phyloP scores from a whole-genome alignment of 257 asterid genomes.

The Handroanthus guayacan region DNA sequence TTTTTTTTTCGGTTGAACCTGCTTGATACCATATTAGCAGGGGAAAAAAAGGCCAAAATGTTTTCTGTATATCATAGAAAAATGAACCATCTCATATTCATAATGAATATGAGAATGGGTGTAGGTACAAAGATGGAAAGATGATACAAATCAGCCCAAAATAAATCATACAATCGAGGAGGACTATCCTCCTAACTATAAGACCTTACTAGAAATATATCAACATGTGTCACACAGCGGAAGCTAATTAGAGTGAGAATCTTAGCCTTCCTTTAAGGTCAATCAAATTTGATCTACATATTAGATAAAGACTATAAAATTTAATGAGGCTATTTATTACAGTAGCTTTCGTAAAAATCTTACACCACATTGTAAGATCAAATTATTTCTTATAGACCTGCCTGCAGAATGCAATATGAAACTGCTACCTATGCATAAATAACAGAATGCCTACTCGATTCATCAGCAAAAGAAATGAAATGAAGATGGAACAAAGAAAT shows the following conservation, averaged over 20 bases:
- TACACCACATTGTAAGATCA: slow-evolving; percentile 14
- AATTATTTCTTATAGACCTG: slow-evolving; percentile 3
- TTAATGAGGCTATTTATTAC: slow-evolving; percentile 1
- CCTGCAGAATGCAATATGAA: background rate
- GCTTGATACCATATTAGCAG: no score
- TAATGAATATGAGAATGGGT: no score
- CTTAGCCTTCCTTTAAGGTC: background rate
- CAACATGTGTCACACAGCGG: background rate
- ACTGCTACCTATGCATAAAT: background rate
- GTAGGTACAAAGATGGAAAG: no score
- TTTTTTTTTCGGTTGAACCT: no score
- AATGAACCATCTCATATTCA: no score
- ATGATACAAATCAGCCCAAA: no score
- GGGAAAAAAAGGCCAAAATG: no score
- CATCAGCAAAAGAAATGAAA: slow-evolving; percentile 30
- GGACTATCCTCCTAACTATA: no score
- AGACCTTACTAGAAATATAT: no score
- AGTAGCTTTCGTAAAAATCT: background rate
- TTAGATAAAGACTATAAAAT: background rate
- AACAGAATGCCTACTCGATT: background rate
- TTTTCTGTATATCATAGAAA: no score
- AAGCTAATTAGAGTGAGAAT: slow-evolving; percentile 5
- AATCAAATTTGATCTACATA: background rate
- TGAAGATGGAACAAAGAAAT: slow-evolving; percentile 11
- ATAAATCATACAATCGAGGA: no score